Percentiles rank a stretch among this genome's conserved stretches.
Evolutionary conservation across 345 rosid species (phyloP).

Genomic region (Euclidium syriacum): DNA sequence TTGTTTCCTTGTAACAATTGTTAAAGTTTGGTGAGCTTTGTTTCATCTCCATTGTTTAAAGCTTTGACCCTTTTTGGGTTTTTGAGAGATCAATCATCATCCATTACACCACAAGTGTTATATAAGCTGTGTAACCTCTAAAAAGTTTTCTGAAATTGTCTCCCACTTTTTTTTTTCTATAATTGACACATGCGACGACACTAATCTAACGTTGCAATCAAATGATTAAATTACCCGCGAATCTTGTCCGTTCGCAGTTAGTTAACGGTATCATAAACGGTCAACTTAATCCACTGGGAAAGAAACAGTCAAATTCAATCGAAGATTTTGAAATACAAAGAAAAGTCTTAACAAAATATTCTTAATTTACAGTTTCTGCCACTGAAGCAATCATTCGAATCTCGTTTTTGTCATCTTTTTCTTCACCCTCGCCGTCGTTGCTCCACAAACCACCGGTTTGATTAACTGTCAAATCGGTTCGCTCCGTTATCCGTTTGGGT

Average conservation of each 20-base stretch:
- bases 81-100: conserved; percentile 16
- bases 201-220: too few species aligned
- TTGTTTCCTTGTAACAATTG: conserved; percentile 25
- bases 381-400: not conserved
- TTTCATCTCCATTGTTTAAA: conserved; percentile 16
- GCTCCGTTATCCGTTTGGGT: conserved; percentile 58
- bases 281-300: not conserved
- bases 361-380: not conserved
- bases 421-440: not conserved
- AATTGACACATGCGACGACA: too few species aligned
- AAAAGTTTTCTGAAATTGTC: not conserved
- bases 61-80: conserved; percentile 2
- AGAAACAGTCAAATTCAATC: not conserved
- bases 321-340: too few species aligned
- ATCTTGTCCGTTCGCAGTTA: not conserved
- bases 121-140: not conserved
- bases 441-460: not conserved
- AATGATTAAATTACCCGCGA: not conserved
- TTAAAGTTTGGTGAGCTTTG: conserved; percentile 17
- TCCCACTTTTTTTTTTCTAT: not conserved
- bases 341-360: too few species aligned
- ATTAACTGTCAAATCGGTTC: conserved; percentile 28
- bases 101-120: not conserved
- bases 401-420: not conserved
- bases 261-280: not conserved